Evolutionary conservation across 2,329 filamentous ascomycete genomes (phyloP).

Genomic region (Tympanopsis confertula): DNA sequence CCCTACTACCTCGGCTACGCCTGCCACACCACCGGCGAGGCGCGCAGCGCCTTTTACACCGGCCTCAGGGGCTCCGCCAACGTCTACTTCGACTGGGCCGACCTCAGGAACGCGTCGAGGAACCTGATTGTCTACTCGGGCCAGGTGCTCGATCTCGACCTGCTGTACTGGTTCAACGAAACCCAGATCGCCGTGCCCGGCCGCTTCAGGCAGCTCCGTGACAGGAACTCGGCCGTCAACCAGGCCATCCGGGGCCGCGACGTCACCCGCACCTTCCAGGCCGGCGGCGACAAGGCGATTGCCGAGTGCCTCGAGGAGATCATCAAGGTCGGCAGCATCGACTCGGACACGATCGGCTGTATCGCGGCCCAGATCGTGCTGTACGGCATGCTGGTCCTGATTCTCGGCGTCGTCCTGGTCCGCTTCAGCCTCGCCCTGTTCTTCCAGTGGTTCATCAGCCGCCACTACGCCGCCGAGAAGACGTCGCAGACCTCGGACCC

Average conservation of each 20-base stretch:
- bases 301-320: conserved; percentile 85
- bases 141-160: conserved; percentile 78
- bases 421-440: conserved; percentile 79
- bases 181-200: conserved; percentile 65
- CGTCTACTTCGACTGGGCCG: conserved; percentile 93
- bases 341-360: conserved; percentile 94
- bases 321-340: conserved; percentile 88
- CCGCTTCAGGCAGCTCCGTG: conserved; percentile 69
- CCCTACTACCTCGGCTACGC: conserved; percentile 73
- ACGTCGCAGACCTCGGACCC: conserved; percentile 73
- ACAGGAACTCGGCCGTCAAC: conserved; percentile 48
- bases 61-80: conserved; percentile 60
- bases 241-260: conserved; percentile 67
- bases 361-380: conserved; percentile 95
- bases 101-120: conserved; percentile 76
- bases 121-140: conserved; percentile 93
- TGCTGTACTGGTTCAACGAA: conserved; percentile 82
- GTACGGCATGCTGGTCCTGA: conserved; percentile 84
- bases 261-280: conserved; percentile 78
- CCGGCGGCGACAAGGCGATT: conserved; percentile 64
- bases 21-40: conserved; percentile 67
- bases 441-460: conserved; percentile 94
- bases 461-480: conserved; percentile 71
- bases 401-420: conserved; percentile 73
- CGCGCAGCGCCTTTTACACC: conserved; percentile 68